Conservation (phyloP, 306 rosid genomes). For the Spatholobus suberectus region DNA sequence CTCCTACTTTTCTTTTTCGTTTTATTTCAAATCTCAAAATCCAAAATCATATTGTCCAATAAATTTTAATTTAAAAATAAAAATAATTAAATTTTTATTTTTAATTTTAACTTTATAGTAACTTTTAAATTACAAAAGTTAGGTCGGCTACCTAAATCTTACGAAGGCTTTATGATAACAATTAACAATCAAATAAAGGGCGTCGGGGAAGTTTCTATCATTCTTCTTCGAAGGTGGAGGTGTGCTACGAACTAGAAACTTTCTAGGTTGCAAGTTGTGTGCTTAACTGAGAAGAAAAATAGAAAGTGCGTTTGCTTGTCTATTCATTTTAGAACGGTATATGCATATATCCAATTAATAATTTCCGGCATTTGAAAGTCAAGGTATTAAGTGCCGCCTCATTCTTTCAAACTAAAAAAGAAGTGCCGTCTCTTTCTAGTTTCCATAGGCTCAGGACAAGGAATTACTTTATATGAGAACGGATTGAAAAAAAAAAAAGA, state of each 20-base stretch:
- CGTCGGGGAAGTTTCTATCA: not conserved
- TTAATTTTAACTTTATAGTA: not conserved
- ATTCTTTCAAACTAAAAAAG: too few species aligned
- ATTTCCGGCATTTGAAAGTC: conserved; percentile 18
- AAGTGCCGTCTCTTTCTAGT: conserved; percentile 14
- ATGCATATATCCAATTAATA: not conserved
- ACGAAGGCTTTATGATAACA: not conserved
- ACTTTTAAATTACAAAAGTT: not conserved
- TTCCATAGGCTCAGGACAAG: not conserved
- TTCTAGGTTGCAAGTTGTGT: not conserved
- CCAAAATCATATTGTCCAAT: not conserved
- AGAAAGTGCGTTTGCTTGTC: not conserved
- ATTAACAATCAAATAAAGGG: not conserved
- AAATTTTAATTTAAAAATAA: not conserved
- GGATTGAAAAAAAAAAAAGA: not conserved
- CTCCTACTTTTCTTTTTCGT: too few species aligned
- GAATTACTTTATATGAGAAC: not conserved
- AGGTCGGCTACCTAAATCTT: not conserved
- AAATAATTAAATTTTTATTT: too few species aligned
- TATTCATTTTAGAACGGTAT: not conserved
- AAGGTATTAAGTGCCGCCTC: conserved; percentile 34
- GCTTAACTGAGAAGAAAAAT: not conserved
- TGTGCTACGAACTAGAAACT: not conserved
- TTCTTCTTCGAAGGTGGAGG: not conserved
- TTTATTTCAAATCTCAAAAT: not conserved